Conservation (phyloP, 306 rosid species). For the Neltuma alba region DNA sequence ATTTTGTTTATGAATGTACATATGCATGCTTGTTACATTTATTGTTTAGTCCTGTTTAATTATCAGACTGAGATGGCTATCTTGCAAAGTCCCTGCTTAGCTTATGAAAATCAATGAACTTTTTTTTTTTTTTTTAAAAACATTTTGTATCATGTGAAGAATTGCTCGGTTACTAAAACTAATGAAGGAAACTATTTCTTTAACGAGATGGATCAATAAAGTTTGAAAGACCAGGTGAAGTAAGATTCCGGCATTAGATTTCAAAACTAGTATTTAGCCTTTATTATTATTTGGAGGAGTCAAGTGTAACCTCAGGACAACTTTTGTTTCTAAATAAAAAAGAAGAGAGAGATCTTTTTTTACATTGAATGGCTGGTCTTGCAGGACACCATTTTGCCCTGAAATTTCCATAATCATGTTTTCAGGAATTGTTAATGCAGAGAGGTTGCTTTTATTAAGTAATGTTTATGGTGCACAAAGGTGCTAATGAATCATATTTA, state of each 20-base stretch:
- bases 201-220: slow-evolving; percentile 25
- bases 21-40: not conserved
- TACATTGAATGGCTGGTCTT: not conserved
- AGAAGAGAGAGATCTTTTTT: not conserved
- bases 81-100: not conserved
- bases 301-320: not conserved
- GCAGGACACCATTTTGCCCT: not conserved
- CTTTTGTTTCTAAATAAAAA: not conserved
- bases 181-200: slow-evolving; percentile 27
- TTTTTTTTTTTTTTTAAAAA: not conserved
- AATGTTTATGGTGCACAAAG: not conserved
- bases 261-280: not conserved
- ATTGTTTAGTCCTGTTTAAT: not conserved
- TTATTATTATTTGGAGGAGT: not conserved
- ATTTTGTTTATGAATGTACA: not conserved
- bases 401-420: not conserved
- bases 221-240: not conserved
- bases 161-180: slow-evolving; percentile 1
- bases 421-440: slow-evolving; percentile 1
- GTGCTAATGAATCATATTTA: slow-evolving; percentile 16
- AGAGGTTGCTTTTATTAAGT: not conserved
- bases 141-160: not conserved
- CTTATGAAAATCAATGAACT: not conserved
- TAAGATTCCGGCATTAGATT: not conserved
- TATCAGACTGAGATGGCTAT: not conserved